Evolutionary conservation across 2,329 filamentous ascomycete species (phyloP), one percentile per base, ranked within the genome.

Genomic region (Beauveria rudraprayagi): DNA sequence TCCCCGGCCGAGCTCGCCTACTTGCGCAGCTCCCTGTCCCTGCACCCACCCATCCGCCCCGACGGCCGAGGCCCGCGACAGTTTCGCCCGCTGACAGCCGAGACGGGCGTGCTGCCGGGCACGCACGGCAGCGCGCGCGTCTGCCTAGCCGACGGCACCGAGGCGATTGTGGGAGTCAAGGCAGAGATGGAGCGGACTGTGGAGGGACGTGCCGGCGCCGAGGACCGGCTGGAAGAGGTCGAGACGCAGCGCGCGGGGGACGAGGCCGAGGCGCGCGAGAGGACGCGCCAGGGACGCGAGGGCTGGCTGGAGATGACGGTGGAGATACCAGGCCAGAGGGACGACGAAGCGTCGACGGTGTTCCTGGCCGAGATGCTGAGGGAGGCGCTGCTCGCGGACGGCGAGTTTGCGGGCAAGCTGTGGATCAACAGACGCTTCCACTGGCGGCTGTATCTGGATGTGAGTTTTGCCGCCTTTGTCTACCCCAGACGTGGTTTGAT

Each of bases 1-100:
- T 97, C 92, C 59, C 93, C 94, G 53, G 92, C 94, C 70, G 94
- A 99, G 78, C 90, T 99, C 70, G 92, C 92, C 68, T 99, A 97
- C 78, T 86, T 97, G 56, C 91, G 96, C 80, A 86, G 84, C 65
- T 92, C 93, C 6, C 91, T 99, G 70, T 83, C 86, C 8, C 87
- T 92, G 63, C 77, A 77, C 48, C 92, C 92, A 11, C 92, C 94
- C 22, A 89, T 97, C 72, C 92, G 94, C 26, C 90, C 93, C 24
- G 94, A 99, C 74, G 90, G 89, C 65, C 90, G 92, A 70, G 77
- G 84, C 19, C 79, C 91, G 22, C 90, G 86, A 40, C 91, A 97
- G 74, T 97, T 97, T 80, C 90, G 94, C 3, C 91, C 93, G 0
- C 79, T 99, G 61, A 85, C 89, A 19, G 94, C 94, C 63, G 94